A percentile compares a stretch with the other conserved stretches of the same genome.
Conservation (phyloP, 257 asterid species). For the Solanum stenotomum region DNA sequence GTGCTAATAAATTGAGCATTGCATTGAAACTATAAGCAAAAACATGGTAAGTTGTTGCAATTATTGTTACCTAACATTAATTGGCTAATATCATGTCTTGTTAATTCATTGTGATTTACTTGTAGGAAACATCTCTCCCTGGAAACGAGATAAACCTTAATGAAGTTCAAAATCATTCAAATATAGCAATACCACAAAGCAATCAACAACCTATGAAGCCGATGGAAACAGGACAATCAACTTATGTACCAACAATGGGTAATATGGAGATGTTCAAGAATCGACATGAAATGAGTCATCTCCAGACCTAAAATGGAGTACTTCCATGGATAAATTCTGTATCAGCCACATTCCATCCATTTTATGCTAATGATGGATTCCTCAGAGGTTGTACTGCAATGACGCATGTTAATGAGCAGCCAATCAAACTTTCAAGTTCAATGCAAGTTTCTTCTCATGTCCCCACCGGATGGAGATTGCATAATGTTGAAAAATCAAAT, state of each 20-base stretch:
- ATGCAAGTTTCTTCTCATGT: slow-evolving; percentile 19
- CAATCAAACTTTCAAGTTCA: slow-evolving; percentile 17
- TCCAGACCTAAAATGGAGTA: background rate
- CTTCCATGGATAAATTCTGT: background rate
- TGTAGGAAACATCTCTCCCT: slow-evolving; percentile 33
- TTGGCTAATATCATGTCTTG: background rate
- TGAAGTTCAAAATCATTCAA: background rate
- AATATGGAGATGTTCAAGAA: background rate
- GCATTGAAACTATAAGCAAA: background rate
- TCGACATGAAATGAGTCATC: slow-evolving; percentile 2
- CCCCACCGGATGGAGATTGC: slow-evolving; percentile 21
- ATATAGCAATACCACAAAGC: background rate
- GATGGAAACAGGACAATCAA: background rate
- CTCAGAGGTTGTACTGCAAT: background rate
- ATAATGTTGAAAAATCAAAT: slow-evolving; percentile 5
- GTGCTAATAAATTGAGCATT: background rate
- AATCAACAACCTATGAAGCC: background rate
- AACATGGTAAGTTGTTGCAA: background rate
- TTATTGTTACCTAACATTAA: background rate
- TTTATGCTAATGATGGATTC: slow-evolving; percentile 10
- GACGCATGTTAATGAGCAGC: slow-evolving; percentile 10
- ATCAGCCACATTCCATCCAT: slow-evolving; percentile 11
- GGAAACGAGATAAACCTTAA: background rate
- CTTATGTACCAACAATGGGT: background rate
- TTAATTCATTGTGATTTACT: background rate